Evolutionary conservation across 768 basidiomycete genomes (phyloP), one percentile per base, ranked within the genome.

Genomic region (Paxillus rubicundulus): DNA sequence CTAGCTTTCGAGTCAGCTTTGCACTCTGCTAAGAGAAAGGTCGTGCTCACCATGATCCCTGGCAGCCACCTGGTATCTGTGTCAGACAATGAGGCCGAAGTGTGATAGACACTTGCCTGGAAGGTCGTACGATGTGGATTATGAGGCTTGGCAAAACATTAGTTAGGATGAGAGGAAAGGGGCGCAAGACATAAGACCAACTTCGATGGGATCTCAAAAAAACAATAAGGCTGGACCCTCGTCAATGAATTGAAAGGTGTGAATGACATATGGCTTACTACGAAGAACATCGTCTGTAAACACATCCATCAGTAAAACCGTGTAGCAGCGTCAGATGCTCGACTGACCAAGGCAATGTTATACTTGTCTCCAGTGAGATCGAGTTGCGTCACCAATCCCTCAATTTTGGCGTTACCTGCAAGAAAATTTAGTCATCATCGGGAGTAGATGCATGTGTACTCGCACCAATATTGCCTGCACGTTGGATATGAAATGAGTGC

Each of bases 171-270:
- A 9, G 24, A 28, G 8, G 14, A 1, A 9, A 0, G 36, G 24
- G 17, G 10, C 3, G 20, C 3, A 12, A 33, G 33, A 33, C 10
- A 14, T 12, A 33, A 33, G 2, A 34, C 58, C 33, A 54, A 86
- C 85, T 89, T 89, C 24, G 84, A 78, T 0, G 86, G 86, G 53
- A 81, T 84, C 70, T 88, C 86, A 51, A 83, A 85, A 1, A 64
- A 10, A 32, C 67, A 68, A 53, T 74, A 64, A 8, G 66, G 49
- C 65, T 66, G 14, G n/a, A 45, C 21, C 24, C 33, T 20, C 27
- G 18, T 39, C 8, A 12, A 24, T 34, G 47, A 48, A 32, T 24
- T 5, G 2, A 13, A 4, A 39, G 9, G 4, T 41, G 10, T 2
- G 36, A 9, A 17, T 38, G 16, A 24, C 32, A 42, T 18, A 16